Base-by-base conservation (phyloP, 2,329 filamentous ascomycete species). In the Colletotrichum cuscutae region DNA sequence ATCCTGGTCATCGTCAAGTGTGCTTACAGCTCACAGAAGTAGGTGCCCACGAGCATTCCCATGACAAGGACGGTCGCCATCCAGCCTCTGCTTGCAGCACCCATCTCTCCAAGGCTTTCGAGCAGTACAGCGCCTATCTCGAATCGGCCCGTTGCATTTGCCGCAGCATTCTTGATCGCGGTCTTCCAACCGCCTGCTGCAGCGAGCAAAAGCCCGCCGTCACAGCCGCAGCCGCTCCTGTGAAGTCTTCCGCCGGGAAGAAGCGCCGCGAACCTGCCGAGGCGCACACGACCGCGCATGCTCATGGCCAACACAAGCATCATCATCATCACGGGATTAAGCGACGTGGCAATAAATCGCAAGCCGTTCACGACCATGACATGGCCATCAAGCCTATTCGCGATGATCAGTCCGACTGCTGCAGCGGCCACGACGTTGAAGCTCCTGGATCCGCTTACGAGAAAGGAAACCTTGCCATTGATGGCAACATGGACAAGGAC, bases 141-240 rank as follows among this genome's bases (percentile, higher is more conserved):
- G 78, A 82, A 56, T 77, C 78, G 11, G 80, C 80, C n/a, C 81
- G 81, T 2, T 83, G 81, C 75, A 82, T 83, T 72, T 83, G 81
- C 74, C 81, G 80, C 46, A 79, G 75, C 63, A 76, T 82, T 28
- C 77, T 83, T 57, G 80, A 80, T 0, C 71, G 72, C 58, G 77
- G 79, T 32, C 57, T 78, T 67, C 58, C 78, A 32, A 77, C 76
- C 1, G 75, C 76, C 6, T 81, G 80, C 73, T 82, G 81, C 59
- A 64, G 42, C 46, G 57, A 71, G 28, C 68, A 73, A 56, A 61
- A 67, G 12, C 24, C 35, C n/a, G 35, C n/a, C n/a, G 35, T 49
- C 35, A 28, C 62, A n/a, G 63, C 65, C 60, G 65, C 65, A 35
- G 53, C 26, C 59, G 42, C 28, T 63, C 32, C 65, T 26, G 56